Evolutionary conservation across 2,329 filamentous ascomycete genomes (phyloP).

Genomic region (Akanthomyces uredinophilus): DNA sequence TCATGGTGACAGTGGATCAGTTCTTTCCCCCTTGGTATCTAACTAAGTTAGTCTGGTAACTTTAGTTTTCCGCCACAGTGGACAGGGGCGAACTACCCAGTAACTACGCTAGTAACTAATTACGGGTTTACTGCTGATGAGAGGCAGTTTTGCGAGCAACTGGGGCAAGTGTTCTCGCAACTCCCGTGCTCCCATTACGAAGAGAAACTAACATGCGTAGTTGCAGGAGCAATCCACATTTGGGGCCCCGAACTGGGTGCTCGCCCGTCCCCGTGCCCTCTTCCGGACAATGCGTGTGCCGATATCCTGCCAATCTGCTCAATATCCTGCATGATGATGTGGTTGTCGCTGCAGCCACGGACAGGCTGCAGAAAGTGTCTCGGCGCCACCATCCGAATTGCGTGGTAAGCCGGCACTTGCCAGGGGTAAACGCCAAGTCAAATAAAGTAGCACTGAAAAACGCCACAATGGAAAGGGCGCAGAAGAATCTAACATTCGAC

Average conservation of each 20-base stretch:
- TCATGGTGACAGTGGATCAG: conserved; percentile 4
- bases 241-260: background rate
- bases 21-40: background rate
- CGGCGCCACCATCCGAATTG: background rate
- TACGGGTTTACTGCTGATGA: background rate
- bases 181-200: no score
- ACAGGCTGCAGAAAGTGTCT: background rate
- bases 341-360: background rate
- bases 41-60: background rate
- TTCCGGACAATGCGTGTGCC: background rate
- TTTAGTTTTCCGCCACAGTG: background rate
- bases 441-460: background rate
- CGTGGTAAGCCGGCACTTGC: background rate
- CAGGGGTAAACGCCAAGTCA: background rate
- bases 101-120: background rate
- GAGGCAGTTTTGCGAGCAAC: background rate
- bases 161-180: background rate
- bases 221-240: background rate
- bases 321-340: background rate
- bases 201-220: background rate
- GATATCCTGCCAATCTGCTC: no score
- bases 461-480: background rate
- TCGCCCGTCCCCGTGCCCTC: background rate
- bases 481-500: background rate
- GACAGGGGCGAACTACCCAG: background rate